phyloP scores from a whole-genome alignment of 2,329 filamentous ascomycete species.

The Hirsutella thompsonii region DNA sequence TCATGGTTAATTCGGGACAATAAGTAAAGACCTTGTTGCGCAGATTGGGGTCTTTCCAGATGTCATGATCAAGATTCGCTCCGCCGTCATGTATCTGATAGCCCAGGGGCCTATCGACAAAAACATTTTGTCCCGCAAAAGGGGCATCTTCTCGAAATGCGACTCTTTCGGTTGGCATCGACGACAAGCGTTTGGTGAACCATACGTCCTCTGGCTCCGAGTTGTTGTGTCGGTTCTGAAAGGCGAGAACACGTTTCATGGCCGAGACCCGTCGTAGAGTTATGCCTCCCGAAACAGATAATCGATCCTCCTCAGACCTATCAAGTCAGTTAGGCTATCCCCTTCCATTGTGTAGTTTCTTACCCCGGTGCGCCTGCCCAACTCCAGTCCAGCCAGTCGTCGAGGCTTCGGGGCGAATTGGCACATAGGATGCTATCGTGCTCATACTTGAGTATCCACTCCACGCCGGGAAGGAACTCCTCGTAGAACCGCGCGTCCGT shows the following conservation, averaged over 20 bases:
- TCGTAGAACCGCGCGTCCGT: slow-evolving; percentile 40
- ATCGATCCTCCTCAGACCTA: slow-evolving; percentile 27
- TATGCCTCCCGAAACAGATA: slow-evolving; percentile 40
- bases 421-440: slow-evolving; percentile 43
- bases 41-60: slow-evolving; percentile 31
- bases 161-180: slow-evolving; percentile 34
- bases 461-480: slow-evolving; percentile 32
- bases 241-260: slow-evolving; percentile 32
- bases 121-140: slow-evolving; percentile 36
- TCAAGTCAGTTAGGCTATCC: background rate
- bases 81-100: slow-evolving; percentile 37
- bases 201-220: slow-evolving; percentile 41
- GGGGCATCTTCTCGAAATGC: slow-evolving; percentile 26
- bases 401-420: slow-evolving; percentile 35
- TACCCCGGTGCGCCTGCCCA: slow-evolving; percentile 41
- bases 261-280: slow-evolving; percentile 38
- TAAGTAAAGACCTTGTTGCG: slow-evolving; percentile 38
- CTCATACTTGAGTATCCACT: slow-evolving; percentile 42
- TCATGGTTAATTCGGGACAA: slow-evolving; percentile 41
- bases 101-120: slow-evolving; percentile 37
- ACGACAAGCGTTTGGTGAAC: slow-evolving; percentile 35
- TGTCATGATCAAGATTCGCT: slow-evolving; percentile 22
- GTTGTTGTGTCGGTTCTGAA: slow-evolving; percentile 36
- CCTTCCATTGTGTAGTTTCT: background rate
- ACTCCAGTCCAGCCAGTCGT: slow-evolving; percentile 40